These are phyloP conservation scores for Fusarium nygamai DNA, from an alignment of 2,329 filamentous ascomycete species.

Conservation along the genomic window DNA sequence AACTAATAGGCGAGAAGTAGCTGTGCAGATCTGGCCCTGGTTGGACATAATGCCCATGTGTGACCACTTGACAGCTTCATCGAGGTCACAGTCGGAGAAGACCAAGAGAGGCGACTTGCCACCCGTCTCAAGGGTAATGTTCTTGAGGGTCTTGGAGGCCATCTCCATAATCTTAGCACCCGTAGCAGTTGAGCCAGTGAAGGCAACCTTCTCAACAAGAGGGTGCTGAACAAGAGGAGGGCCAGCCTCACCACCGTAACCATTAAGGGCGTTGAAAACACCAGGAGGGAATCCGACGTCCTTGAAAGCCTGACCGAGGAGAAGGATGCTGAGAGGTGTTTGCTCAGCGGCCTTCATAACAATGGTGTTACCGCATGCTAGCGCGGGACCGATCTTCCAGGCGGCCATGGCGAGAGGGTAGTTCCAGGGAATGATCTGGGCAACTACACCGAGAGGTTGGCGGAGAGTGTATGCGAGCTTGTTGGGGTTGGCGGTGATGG, in stretches of 20 bases:
- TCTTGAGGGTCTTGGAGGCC: slow-evolving; percentile 69
- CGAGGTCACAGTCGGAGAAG: slow-evolving; percentile 78
- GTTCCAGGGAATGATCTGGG: slow-evolving; percentile 89
- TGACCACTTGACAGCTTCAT: slow-evolving; percentile 78
- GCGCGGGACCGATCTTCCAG: slow-evolving; percentile 81
- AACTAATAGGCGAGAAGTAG: slow-evolving; percentile 82
- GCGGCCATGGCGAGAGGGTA: slow-evolving; percentile 80
- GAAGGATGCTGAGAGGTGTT: slow-evolving; percentile 75
- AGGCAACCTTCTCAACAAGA: slow-evolving; percentile 79
- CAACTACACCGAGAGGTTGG: slow-evolving; percentile 71
- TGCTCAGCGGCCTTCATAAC: slow-evolving; percentile 80
- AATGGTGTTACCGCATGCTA: slow-evolving; percentile 76
- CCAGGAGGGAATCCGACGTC: slow-evolving; percentile 80
- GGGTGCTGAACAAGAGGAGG: slow-evolving; percentile 66
- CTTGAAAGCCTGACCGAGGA: slow-evolving; percentile 71
- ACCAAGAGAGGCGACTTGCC: slow-evolving; percentile 82
- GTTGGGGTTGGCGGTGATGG: slow-evolving; percentile 76
- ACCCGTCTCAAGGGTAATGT: slow-evolving; percentile 72
- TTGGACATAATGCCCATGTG: slow-evolving; percentile 73
- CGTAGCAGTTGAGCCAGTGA: slow-evolving; percentile 78
- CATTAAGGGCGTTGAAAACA: slow-evolving; percentile 78
- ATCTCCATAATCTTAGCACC: slow-evolving; percentile 81
- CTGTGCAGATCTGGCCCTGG: slow-evolving; percentile 73
- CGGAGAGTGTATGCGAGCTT: slow-evolving; percentile 81
- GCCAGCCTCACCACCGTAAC: slow-evolving; percentile 79